Evolutionary conservation across 176 grass and related monocot genomes (phyloP), one percentile per base, ranked within the genome.

Genomic region (Aechmea fasciata): DNA sequence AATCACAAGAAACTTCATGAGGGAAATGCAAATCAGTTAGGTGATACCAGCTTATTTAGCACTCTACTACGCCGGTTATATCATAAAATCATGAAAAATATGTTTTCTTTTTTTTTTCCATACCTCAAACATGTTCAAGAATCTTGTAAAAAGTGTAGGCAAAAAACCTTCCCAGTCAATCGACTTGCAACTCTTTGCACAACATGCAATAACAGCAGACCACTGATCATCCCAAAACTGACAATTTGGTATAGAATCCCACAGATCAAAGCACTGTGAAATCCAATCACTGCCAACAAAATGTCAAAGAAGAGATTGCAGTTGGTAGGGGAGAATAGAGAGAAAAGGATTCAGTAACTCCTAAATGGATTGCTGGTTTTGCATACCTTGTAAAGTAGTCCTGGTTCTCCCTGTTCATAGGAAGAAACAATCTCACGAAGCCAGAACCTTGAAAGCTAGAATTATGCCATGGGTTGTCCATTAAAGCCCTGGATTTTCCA

Each of bases 401-500:
- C 81, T 81, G 83, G 63, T 92, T 97, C 73, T 83, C 87, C 59
- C 59, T 73, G 69, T 97, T 97, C 13, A 88, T 63, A 63, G 93
- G 93, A 87, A 97, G 86, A 81, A 97, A 87, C 11, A 97, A 76
- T 71, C 81, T 87, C 49, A 92, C 57, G 85, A 97, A 97, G 72
- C 93, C 93, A 85, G 87, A 80, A 73, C 93, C 93, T 87, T 97
- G 89, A 85, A 97, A 97, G 24, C 83, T 81, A 57, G 82, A 86
- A 70, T 97, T 92, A 85, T 97, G 93, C 93, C 93, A 97, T 81
- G 89, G 93, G 79, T 97, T 97, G 74, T 85, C 84, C 82, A 97
- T 77, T 77, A 96, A 96, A 18, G 63, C 68, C 69, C 92, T 89
- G 80, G 64, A 79, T 50, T 49, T 9, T 47, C 41, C 49, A 74